Conservation (phyloP, 768 basidiomycete genomes). For the Leccinum aurantiacum region DNA sequence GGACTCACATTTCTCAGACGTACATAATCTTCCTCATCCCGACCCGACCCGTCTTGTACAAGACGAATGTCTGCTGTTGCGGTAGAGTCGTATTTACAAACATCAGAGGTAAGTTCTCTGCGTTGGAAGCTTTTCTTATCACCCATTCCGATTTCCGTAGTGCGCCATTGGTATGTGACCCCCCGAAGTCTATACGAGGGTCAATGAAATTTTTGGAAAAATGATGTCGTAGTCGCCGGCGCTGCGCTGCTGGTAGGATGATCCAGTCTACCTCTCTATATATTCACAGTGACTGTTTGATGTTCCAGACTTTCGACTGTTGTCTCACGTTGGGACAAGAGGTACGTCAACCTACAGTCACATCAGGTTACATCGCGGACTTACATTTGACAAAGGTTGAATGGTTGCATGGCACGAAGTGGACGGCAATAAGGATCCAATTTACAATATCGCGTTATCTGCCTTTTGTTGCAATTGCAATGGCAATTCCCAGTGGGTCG, state of each 20-base stretch:
- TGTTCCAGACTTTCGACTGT: conserved; percentile 16
- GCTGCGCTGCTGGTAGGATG: conserved; percentile 14
- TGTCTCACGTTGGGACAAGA: conserved; percentile 18
- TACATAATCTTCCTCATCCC: neutral
- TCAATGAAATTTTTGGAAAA: neutral
- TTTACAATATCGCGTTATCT: conserved; percentile 24
- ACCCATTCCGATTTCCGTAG: neutral
- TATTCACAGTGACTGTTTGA: neutral
- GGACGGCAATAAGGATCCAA: conserved; percentile 18
- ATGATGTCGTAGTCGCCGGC: conserved; percentile 8
- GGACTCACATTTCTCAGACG: neutral
- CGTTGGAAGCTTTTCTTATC: neutral
- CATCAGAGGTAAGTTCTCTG: conserved; percentile 11
- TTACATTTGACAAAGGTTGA: conserved; percentile 10
- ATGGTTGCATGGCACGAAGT: conserved; percentile 19
- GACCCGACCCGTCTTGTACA: neutral
- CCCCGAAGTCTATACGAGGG: neutral
- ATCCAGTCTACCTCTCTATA: neutral
- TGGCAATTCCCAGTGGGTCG: conserved; percentile 16
- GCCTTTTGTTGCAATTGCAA: conserved; percentile 16
- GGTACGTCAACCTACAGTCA: neutral
- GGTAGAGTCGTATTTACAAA: conserved; percentile 15
- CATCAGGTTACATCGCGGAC: neutral
- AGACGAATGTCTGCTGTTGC: conserved; percentile 11
- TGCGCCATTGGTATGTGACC: conserved; percentile 11